Evolutionary conservation across 495 filamentous ascomycete genomes (phyloP).

Genomic region (Podospora sp.): DNA sequence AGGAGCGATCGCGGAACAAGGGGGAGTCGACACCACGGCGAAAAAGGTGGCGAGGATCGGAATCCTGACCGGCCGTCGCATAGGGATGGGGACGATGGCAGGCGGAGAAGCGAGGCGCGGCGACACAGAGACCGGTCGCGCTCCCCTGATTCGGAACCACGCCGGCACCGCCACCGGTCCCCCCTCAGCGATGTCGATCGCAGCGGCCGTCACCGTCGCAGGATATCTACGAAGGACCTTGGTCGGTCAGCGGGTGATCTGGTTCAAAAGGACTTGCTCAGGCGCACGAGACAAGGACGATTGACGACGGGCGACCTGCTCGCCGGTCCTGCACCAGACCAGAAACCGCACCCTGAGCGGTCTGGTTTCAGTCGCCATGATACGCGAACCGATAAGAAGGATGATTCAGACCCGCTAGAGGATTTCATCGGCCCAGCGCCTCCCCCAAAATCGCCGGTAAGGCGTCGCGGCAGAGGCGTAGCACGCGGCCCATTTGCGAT

Average conservation of each 20-base stretch:
- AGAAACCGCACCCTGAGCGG: background rate
- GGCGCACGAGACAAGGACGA: conserved; percentile 26
- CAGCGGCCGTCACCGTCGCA: conserved; percentile 1
- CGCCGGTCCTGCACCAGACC: background rate
- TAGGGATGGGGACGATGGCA: conserved; percentile 19
- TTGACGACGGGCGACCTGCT: conserved; percentile 24
- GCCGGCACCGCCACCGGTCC: conserved; percentile 31
- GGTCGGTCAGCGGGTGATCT: conserved; percentile 2
- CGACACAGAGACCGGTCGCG: conserved; percentile 25
- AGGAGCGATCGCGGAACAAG: conserved; percentile 10
- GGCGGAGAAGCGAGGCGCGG: conserved; percentile 9
- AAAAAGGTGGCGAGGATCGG: conserved; percentile 7
- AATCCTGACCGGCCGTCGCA: conserved; percentile 6
- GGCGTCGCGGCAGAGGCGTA: conserved; percentile 76
- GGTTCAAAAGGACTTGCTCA: conserved; percentile 17
- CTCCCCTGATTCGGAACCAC: conserved; percentile 24
- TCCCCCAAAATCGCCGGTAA: conserved; percentile 54
- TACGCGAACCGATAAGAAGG: conserved; percentile 24
- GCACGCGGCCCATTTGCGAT: conserved; percentile 63
- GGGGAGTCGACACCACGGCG: conserved; percentile 11
- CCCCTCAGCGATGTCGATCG: conserved; percentile 23
- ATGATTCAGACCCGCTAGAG: conserved; percentile 76
- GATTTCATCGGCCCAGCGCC: conserved; percentile 79
- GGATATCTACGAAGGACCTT: conserved; percentile 24
- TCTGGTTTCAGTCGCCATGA: background rate